Evolutionary conservation across 768 basidiomycete genomes (phyloP), one percentile per base, ranked within the genome.

Genomic region (Tremella mesenterica): DNA sequence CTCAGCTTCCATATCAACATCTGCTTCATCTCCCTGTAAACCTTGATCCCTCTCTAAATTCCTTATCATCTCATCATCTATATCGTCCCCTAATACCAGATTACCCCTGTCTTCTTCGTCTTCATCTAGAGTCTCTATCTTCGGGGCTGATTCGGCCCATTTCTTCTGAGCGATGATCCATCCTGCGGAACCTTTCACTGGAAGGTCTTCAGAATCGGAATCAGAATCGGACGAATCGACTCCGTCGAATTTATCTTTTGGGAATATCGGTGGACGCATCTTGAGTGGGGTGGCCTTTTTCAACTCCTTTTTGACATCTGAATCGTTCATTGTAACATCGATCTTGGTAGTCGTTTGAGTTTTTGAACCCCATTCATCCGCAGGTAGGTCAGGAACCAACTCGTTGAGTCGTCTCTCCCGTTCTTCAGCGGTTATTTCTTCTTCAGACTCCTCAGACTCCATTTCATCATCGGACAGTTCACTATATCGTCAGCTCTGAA

Each of bases 201-300:
- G 54, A 14, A 61, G 47, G 25, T 33, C 51, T 31, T 58, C 56
- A 12, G 55, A 53, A 2, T 61, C 60, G 18, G 28, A 47, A 31
- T 60, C 59, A n/a, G 91, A 95, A 67, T 93, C 76, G 23, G 29
- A 27, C 82, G 25, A 86, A 23, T 66, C 56, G n/a, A 69, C 88
- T 1, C 95, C 95, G 44, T 99, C 95, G 65, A 84, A 97, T 61
- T 79, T 78, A 64, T 96, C 84, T 23, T 88, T 82, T 9, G 84
- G 77, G 34, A 97, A 77, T 52, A 92, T 80, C 1, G 91, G 89
- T 18, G 80, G 76, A n/a, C 91, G 79, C 44, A 86, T 78, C 28
- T 55, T 53, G n/a, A n/a, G n/a, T n/a, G n/a, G n/a, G n/a, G n/a
- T n/a, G n/a, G n/a, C n/a, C n/a, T n/a, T n/a, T n/a, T n/a, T n/a